Evolutionary conservation across 1,284 basidiomycete genomes (phyloP).

Genomic region (Microbotryum lychnidis-dioicae): DNA sequence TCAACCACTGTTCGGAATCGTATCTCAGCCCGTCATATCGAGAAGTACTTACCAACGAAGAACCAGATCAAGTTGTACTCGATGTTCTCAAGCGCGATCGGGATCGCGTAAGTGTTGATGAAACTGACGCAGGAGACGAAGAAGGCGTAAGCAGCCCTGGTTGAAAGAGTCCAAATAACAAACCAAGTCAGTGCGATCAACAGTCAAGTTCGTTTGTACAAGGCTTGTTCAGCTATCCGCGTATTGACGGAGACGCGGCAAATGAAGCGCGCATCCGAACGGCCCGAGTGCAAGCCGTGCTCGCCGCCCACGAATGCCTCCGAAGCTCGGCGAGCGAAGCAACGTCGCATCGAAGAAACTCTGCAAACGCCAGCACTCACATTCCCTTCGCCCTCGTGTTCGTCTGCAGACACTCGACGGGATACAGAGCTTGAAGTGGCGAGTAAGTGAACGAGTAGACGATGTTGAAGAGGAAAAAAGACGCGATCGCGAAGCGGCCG

Average conservation of each 20-base stretch:
- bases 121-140: conserved; percentile 45
- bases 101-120: conserved; percentile 39
- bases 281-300: too few species aligned
- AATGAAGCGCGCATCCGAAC: too few species aligned
- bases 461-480: conserved; percentile 48
- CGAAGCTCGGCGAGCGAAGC: too few species aligned
- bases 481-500: conserved; percentile 41
- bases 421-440: conserved; percentile 52
- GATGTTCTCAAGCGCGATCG: conserved; percentile 41
- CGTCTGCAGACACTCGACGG: conserved; percentile 51
- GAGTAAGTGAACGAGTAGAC: conserved; percentile 44
- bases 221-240: conserved; percentile 1
- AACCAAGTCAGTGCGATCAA: conserved; percentile 40
- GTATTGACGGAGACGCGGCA: not conserved
- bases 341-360: too few species aligned
- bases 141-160: conserved; percentile 39
- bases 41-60: not conserved
- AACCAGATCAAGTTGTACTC: conserved; percentile 20
- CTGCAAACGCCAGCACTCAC: too few species aligned
- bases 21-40: not conserved
- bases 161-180: conserved; percentile 43
- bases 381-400: conserved; percentile 53
- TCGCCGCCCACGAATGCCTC: too few species aligned
- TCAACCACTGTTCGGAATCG: too few species aligned
- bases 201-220: too few species aligned